Base-by-base conservation (phyloP, 1,284 basidiomycete genomes). In the Pterulicium gracile region DNA sequence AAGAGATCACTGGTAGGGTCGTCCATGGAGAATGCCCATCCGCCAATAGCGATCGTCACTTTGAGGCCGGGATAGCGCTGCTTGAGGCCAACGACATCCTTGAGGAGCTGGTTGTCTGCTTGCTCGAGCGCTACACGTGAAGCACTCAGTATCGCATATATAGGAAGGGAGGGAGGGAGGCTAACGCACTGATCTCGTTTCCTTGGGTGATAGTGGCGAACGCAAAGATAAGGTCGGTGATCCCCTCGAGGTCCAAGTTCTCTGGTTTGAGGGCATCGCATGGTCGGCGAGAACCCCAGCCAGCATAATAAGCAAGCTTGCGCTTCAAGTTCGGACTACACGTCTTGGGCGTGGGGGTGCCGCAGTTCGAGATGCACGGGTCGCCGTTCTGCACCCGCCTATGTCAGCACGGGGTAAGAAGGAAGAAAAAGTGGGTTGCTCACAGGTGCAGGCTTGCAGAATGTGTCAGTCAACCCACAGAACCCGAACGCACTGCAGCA, bases 391-490 rank as follows among this genome's bases (percentile, higher is more conserved):
- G n/a, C n/a, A n/a, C n/a, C n/a, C n/a, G n/a, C n/a, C n/a, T n/a
- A n/a, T n/a, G n/a, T n/a, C n/a, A n/a, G n/a, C n/a, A n/a, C n/a
- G n/a, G n/a, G n/a, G n/a, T n/a, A n/a, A n/a, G n/a, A n/a, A n/a
- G n/a, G n/a, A n/a, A n/a, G n/a, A n/a, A n/a, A n/a, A n/a, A n/a
- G n/a, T n/a, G n/a, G n/a, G 7, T 32, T n/a, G 27, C 27, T n/a
- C 10, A 10, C n/a, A 7, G 27, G 27, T 32, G 27, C 27, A n/a
- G 27, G 27, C 10, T 32, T n/a, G 27, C 47, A 52, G 43, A 48
- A 54, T 23, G 52, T 47, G 19, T 32, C 27, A 12, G 52, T 53
- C 3, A 52, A 35, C 21, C 52, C 52, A 47, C 52, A 52, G 43
- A 45, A 54, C 23, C 51, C 53, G 48, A 46, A 49, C 32, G 40